Percentiles rank a stretch among this genome's conserved stretches.
These are phyloP conservation scores for Brasilioporus rufonigricans DNA, from an alignment of 768 basidiomycete genomes.

Conservation along the genomic window DNA sequence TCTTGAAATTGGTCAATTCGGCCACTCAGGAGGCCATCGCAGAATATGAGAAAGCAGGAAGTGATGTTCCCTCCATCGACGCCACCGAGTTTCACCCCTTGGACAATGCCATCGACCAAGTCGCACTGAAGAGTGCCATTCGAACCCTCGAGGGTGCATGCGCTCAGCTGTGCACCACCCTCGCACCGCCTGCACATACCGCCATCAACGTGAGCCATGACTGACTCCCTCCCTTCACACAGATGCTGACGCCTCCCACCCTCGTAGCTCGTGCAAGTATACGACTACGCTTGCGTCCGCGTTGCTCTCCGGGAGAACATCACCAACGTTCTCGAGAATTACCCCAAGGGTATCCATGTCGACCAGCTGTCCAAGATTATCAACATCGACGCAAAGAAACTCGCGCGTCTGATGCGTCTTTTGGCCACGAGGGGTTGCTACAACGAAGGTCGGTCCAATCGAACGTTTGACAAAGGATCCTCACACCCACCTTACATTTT, in stretches of 20 bases:
- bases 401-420: conserved; percentile 31
- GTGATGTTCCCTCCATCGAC: conserved; percentile 33
- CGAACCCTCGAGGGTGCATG: conserved; percentile 37
- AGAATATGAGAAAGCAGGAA: conserved; percentile 31
- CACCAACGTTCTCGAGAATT: too few species aligned
- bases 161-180: too few species aligned
- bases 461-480: background rate
- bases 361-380: conserved; percentile 24
- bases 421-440: conserved; percentile 31
- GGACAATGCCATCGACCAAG: conserved; percentile 26
- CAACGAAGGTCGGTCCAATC: conserved; percentile 28
- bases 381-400: conserved; percentile 26
- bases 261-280: too few species aligned
- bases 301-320: too few species aligned
- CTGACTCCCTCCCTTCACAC: too few species aligned
- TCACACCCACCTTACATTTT: background rate
- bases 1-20: conserved; percentile 31
- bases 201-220: too few species aligned
- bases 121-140: conserved; percentile 26
- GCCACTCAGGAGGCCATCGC: conserved; percentile 33
- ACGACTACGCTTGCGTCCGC: too few species aligned
- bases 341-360: conserved; percentile 33
- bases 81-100: conserved; percentile 34
- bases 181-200: too few species aligned
- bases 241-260: too few species aligned